These are phyloP conservation scores for Pseudodiploospora longispora DNA, from an alignment of 2,329 filamentous ascomycete genomes.

Conservation along the genomic window DNA sequence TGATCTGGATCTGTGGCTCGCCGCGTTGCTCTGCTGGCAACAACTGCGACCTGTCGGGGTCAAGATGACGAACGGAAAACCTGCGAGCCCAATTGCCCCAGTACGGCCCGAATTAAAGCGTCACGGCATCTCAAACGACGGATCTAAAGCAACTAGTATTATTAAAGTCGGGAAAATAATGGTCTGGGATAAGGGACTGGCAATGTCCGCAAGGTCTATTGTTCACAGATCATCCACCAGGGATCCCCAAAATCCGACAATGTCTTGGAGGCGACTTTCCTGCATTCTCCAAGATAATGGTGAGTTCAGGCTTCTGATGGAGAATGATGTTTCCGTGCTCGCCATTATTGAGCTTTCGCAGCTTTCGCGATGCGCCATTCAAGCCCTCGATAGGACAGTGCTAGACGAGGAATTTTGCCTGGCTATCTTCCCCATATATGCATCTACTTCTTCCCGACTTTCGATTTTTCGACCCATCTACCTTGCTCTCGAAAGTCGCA, in stretches of 20 bases:
- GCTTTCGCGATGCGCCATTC: constrained; percentile 80
- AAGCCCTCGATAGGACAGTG: constrained; percentile 83
- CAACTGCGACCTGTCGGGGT: constrained; percentile 56
- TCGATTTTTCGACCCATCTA: constrained; percentile 83
- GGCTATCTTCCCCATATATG: constrained; percentile 90
- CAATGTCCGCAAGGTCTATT: constrained; percentile 46
- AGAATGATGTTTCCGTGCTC: constrained; percentile 72
- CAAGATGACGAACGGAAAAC: constrained; percentile 40
- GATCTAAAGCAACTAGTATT: constrained; percentile 49
- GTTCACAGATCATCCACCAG: constrained; percentile 50
- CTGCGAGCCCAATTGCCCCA: constrained; percentile 23
- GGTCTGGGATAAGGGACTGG: constrained; percentile 74
- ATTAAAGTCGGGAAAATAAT: constrained; percentile 93
- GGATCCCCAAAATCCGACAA: constrained; percentile 44
- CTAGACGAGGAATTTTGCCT: constrained; percentile 90
- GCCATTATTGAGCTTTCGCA: constrained; percentile 82
- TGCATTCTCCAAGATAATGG: constrained; percentile 94
- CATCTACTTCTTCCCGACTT: constrained; percentile 61
- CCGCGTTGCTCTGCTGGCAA: constrained; percentile 74
- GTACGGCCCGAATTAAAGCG: constrained; percentile 36
- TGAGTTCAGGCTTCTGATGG: constrained; percentile 82
- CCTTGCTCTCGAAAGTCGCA: constrained; percentile 73
- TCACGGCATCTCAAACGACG: constrained; percentile 27
- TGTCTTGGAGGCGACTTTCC: constrained; percentile 78
- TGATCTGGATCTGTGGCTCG: constrained; percentile 73